Evolutionary conservation across 305 asterid species (phyloP).

Genomic region (Fraxinus angustifolia): DNA sequence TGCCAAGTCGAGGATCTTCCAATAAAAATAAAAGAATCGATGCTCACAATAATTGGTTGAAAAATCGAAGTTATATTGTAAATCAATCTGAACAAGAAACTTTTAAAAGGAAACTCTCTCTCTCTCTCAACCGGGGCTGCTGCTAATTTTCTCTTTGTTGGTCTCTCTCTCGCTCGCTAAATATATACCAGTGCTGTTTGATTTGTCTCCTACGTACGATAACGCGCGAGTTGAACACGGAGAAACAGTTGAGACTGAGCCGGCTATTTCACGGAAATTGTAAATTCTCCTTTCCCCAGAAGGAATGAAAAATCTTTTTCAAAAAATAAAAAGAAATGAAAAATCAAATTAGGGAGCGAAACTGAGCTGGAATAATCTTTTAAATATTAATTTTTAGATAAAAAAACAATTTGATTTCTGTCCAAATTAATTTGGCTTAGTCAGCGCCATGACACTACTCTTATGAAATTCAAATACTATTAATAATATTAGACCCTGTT

Average conservation of each 20-base stretch:
- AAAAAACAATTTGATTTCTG: too few species aligned
- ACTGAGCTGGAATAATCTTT: background rate
- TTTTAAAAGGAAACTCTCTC: slow-evolving; percentile 15
- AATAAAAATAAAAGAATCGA: slow-evolving; percentile 9
- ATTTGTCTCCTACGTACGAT: slow-evolving; percentile 29
- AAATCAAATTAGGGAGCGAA: background rate
- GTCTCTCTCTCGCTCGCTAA: slow-evolving; percentile 9
- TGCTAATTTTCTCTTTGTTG: background rate
- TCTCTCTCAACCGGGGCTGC: slow-evolving; percentile 6
- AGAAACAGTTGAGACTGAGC: slow-evolving; percentile 40
- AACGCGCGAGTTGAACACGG: slow-evolving; percentile 60
- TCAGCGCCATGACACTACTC: background rate
- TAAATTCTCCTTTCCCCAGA: background rate
- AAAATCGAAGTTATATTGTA: slow-evolving; percentile 22
- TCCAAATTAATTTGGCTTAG: background rate
- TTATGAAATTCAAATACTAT: background rate
- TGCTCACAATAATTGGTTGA: background rate
- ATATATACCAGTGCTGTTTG: slow-evolving; percentile 10
- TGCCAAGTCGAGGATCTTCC: slow-evolving; percentile 19
- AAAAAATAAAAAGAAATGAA: background rate
- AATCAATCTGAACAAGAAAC: slow-evolving; percentile 20
- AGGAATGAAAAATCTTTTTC: background rate
- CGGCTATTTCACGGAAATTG: background rate
- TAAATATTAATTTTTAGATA: background rate
- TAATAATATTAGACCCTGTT: too few species aligned